These are phyloP conservation scores for Abrus pulchellus DNA, from an alignment of 306 rosid genomes.

Conservation along the genomic window DNA sequence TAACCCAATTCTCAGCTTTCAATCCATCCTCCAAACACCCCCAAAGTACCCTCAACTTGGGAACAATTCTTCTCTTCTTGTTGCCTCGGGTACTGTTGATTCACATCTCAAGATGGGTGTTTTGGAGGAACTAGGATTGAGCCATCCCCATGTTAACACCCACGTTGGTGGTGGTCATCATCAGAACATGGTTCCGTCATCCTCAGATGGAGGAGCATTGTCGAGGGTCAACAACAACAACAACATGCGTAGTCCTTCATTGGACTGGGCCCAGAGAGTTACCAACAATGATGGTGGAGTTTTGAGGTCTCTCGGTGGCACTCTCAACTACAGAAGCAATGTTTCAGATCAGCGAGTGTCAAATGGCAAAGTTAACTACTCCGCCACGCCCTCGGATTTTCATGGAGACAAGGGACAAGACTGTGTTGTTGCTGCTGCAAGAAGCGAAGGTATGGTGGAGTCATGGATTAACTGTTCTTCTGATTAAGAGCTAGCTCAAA, in stretches of 20 bases:
- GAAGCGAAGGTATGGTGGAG: constrained; percentile 93
- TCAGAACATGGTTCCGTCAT: constrained; percentile 50
- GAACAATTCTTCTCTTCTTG: constrained; percentile 1
- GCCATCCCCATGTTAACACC: constrained; percentile 46
- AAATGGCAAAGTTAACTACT: constrained; percentile 53
- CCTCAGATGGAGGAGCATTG: constrained; percentile 50
- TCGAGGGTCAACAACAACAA: constrained; percentile 38
- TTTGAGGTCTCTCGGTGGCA: constrained; percentile 54
- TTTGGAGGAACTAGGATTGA: constrained; percentile 66
- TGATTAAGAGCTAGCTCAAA: constrained; percentile 51
- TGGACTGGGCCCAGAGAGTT: constrained; percentile 53
- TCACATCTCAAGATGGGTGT: constrained; percentile 55
- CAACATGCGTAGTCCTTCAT: constrained; percentile 40
- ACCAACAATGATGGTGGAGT: constrained; percentile 39
- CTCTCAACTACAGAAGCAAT: constrained; percentile 47
- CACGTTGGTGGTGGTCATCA: constrained; percentile 44
- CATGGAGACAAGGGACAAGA: constrained; percentile 66
- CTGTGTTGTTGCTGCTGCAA: constrained; percentile 46
- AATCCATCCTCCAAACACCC: constrained; percentile 56
- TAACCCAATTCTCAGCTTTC: constrained; percentile 66
- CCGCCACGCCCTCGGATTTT: constrained; percentile 59
- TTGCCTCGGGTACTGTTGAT: constrained; percentile 6
- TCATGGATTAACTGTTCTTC: constrained; percentile 97
- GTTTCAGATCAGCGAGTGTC: constrained; percentile 5
- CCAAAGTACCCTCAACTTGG: constrained; percentile 49